Evolutionary conservation across 176 grass and related monocot genomes (phyloP).

Genomic region (Areca catechu): DNA sequence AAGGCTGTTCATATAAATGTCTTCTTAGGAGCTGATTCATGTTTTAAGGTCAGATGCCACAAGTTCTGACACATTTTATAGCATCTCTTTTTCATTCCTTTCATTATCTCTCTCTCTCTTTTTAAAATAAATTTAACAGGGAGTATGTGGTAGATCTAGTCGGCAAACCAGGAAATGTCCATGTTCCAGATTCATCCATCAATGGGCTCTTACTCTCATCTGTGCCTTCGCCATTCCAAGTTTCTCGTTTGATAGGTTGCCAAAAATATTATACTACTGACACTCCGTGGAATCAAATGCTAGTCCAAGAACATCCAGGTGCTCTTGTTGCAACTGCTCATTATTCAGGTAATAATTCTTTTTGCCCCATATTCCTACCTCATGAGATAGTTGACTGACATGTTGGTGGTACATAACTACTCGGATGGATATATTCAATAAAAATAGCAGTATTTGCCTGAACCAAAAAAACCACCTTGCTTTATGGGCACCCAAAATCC

Average conservation of each 20-base stretch:
- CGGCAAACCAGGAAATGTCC: constrained; percentile 52
- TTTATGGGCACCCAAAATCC: no score
- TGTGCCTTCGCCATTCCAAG: constrained; percentile 74
- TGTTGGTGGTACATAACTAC: no score
- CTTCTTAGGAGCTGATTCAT: no score
- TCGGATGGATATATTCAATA: no score
- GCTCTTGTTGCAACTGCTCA: constrained; percentile 18
- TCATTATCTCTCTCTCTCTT: not conserved
- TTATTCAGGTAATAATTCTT: constrained; percentile 24
- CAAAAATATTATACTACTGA: constrained; percentile 27
- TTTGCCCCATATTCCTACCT: no score
- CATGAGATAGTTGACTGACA: no score
- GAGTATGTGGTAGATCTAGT: constrained; percentile 82
- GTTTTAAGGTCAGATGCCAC: no score
- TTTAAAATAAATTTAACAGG: constrained; percentile 22
- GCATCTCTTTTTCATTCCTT: not conserved
- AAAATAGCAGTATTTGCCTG: no score
- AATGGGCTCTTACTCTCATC: constrained; percentile 60
- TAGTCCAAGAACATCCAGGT: constrained; percentile 25
- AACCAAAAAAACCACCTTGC: no score
- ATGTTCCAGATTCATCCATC: constrained; percentile 77
- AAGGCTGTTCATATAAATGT: no score
- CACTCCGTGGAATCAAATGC: constrained; percentile 20
- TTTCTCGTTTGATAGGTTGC: constrained; percentile 26
- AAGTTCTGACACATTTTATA: no score